These are phyloP conservation scores for Pyronema omphalodes DNA, from an alignment of 495 filamentous ascomycete genomes.

Conservation along the genomic window DNA sequence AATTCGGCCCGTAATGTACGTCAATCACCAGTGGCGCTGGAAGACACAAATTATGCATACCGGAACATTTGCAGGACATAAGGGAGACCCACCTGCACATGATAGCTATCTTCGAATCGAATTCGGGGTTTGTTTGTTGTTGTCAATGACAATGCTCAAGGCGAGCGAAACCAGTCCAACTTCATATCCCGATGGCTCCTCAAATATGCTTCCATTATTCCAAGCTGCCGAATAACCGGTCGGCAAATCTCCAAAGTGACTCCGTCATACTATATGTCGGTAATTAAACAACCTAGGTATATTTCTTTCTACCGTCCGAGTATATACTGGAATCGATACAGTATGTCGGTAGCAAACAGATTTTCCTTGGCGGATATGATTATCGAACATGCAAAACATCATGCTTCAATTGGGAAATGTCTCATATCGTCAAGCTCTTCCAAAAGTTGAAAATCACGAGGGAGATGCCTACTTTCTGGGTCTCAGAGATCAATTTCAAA, in stretches of 20 bases:
- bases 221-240: not conserved
- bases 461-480: too few relatives aligned
- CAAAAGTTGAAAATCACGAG: conserved; percentile 4
- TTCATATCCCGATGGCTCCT: not conserved
- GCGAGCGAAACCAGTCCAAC: too few relatives aligned
- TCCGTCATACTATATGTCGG: conserved; percentile 3
- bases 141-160: too few relatives aligned
- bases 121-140: too few relatives aligned
- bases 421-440: not conserved
- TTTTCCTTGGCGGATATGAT: not conserved
- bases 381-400: not conserved
- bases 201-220: not conserved
- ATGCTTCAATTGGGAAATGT: not conserved
- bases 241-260: not conserved
- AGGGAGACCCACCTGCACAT: not conserved
- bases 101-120: too few relatives aligned
- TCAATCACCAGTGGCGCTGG: not conserved
- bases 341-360: not conserved
- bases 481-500: too few relatives aligned
- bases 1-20: not conserved
- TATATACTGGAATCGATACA: not conserved
- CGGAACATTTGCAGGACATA: not conserved
- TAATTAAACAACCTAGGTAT: not conserved
- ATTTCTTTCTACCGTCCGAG: not conserved
- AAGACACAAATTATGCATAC: not conserved